Evolutionary conservation across 306 rosid genomes (phyloP).

Genomic region (Quercus variabilis): DNA sequence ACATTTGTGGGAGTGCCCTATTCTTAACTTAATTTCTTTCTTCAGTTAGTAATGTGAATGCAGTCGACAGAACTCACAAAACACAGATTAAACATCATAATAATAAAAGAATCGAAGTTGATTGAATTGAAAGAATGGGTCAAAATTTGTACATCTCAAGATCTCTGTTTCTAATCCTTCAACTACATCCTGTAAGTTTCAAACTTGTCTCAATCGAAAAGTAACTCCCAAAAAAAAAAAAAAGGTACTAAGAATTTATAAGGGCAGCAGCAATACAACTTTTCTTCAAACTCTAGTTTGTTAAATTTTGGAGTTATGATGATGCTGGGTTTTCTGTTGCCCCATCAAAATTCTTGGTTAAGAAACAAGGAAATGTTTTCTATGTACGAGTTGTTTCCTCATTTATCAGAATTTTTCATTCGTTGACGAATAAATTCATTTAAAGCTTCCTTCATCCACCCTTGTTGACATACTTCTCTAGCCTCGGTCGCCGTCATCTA

Average conservation of each 20-base stretch:
- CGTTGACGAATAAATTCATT: constrained; percentile 49
- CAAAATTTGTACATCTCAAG: constrained; percentile 34
- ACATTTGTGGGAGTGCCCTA: too few species aligned
- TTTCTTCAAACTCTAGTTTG: background rate
- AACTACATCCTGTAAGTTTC: constrained; percentile 23
- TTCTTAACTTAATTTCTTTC: too few species aligned
- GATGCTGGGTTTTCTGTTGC: constrained; percentile 2
- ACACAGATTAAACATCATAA: constrained; percentile 15
- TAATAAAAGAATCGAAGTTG: constrained; percentile 34
- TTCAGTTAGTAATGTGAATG: too few species aligned
- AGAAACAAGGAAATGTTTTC: constrained; percentile 9
- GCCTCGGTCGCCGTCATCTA: constrained; percentile 74
- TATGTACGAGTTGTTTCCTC: constrained; percentile 27
- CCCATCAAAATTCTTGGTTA: constrained; percentile 12
- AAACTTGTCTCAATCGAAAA: background rate
- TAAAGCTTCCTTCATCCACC: constrained; percentile 91
- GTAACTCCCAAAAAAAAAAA: constrained; percentile 5
- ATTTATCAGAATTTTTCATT: constrained; percentile 12
- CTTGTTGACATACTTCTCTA: constrained; percentile 73
- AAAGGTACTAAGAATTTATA: background rate
- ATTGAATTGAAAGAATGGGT: constrained; percentile 47
- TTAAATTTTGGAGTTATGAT: background rate
- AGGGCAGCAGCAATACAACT: background rate
- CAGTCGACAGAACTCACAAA: background rate
- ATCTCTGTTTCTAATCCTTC: constrained; percentile 29